phyloP scores from a whole-genome alignment of 1,139 yeast genomes.

The Pichia sp. region DNA sequence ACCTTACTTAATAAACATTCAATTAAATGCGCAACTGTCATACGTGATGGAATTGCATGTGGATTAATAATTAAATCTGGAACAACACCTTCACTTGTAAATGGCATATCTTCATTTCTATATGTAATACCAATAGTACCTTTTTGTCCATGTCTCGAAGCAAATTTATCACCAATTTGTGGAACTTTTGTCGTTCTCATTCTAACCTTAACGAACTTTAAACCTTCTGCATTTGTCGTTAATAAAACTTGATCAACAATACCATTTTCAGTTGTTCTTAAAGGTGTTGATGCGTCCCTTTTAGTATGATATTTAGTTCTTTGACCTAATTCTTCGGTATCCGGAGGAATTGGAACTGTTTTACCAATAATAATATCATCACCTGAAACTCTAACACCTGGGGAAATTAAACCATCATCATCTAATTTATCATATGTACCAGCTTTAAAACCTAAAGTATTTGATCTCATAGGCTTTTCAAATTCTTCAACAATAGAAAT shows the following conservation, averaged over 20 bases:
- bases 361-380: conserved; percentile 98
- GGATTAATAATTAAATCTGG: conserved; percentile 98
- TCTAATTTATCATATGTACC: conserved; percentile 97
- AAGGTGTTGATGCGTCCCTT: conserved; percentile 97
- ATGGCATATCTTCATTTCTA: conserved; percentile 98
- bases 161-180: conserved; percentile 98
- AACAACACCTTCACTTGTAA: conserved; percentile 91
- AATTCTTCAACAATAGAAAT: conserved; percentile 96
- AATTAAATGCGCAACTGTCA: conserved; percentile 99
- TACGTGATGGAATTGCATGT: conserved; percentile 99
- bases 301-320: conserved; percentile 97
- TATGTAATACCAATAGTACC: conserved; percentile 99
- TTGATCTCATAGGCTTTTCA: conserved; percentile 92
- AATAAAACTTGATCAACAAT: conserved; percentile 95
- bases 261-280: conserved; percentile 96
- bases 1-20: conserved; percentile 96
- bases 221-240: conserved; percentile 97
- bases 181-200: conserved; percentile 98
- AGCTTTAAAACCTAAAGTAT: conserved; percentile 89
- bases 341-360: conserved; percentile 97
- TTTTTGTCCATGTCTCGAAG: conserved; percentile 99
- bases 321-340: conserved; percentile 96
- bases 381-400: conserved; percentile 98
- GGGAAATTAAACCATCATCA: conserved; percentile 96
- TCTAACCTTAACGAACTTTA: conserved; percentile 94